Evolutionary conservation across 768 basidiomycete species (phyloP).

Genomic region (Imleria badia): DNA sequence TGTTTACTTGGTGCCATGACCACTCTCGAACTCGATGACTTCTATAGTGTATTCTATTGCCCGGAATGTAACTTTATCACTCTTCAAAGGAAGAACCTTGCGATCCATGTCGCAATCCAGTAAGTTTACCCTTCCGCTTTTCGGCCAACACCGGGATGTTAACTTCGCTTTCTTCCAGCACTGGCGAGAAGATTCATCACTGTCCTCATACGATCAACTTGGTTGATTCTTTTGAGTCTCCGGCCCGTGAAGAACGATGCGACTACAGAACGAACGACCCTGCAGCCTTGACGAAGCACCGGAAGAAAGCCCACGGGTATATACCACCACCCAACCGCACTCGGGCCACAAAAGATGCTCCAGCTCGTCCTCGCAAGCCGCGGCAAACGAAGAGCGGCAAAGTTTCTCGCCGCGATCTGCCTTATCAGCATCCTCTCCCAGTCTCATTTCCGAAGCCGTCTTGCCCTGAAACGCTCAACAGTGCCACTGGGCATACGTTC

Average conservation of each 20-base stretch:
- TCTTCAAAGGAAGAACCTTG: constrained; percentile 20
- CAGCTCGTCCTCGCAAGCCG: background rate
- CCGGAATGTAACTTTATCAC: constrained; percentile 18
- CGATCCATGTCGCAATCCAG: constrained; percentile 23
- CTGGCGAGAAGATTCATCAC: constrained; percentile 16
- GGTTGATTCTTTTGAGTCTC: background rate
- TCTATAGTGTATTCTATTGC: constrained; percentile 20
- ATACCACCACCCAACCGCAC: constrained; percentile 11
- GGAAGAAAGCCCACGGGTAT: constrained; percentile 23
- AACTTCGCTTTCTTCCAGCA: constrained; percentile 10
- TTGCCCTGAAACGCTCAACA: background rate
- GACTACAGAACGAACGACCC: constrained; percentile 27
- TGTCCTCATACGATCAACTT: constrained; percentile 13
- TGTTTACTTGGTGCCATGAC: background rate
- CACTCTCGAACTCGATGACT: background rate
- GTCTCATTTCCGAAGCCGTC: too few species aligned
- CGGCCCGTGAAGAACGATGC: constrained; percentile 5
- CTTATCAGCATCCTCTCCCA: too few species aligned
- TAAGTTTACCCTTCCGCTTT: background rate
- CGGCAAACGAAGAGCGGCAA: background rate
- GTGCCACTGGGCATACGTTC: background rate
- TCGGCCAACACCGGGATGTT: background rate
- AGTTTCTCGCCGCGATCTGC: background rate
- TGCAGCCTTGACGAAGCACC: constrained; percentile 26
- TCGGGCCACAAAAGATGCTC: background rate